phyloP scores from a whole-genome alignment of 2,329 filamentous ascomycete species.

The Chaetomium olivaceum region DNA sequence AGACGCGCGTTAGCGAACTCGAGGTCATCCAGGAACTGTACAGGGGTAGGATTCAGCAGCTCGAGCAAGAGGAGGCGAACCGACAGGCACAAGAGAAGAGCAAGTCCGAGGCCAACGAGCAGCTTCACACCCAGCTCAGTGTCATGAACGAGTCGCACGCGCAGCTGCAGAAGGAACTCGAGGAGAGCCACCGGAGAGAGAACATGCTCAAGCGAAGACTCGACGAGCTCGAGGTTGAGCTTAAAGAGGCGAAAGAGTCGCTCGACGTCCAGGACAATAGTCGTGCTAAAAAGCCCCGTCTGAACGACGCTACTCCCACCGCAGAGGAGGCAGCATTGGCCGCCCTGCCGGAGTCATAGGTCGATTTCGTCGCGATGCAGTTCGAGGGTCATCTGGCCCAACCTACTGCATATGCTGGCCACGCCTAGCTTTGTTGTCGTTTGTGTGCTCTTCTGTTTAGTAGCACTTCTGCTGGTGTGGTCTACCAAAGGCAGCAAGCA shows the following conservation, averaged over 20 bases:
- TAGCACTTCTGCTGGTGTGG: neutral
- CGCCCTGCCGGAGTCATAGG: constrained; percentile 14
- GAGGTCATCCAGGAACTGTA: constrained; percentile 92
- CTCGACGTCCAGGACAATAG: constrained; percentile 34
- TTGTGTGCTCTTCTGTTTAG: neutral
- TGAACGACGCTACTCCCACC: constrained; percentile 30
- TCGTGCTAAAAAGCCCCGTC: constrained; percentile 37
- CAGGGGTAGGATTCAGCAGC: constrained; percentile 68
- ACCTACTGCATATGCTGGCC: neutral
- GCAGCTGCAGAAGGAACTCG: constrained; percentile 62
- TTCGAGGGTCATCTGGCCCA: neutral
- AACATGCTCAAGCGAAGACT: constrained; percentile 79
- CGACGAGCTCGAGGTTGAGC: constrained; percentile 71
- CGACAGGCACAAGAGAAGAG: constrained; percentile 53
- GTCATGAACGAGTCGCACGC: constrained; percentile 44
- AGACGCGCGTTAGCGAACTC: constrained; percentile 91
- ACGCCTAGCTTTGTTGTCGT: neutral
- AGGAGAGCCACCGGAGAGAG: constrained; percentile 76
- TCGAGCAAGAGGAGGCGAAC: constrained; percentile 61
- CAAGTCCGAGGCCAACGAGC: constrained; percentile 52
- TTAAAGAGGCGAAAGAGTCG: constrained; percentile 42
- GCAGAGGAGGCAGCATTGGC: constrained; percentile 12
- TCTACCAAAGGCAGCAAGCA: neutral
- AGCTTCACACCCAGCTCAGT: constrained; percentile 59
- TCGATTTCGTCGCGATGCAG: neutral